Conservation (phyloP, 139 green algal genomes). For the Chara braunii region DNA sequence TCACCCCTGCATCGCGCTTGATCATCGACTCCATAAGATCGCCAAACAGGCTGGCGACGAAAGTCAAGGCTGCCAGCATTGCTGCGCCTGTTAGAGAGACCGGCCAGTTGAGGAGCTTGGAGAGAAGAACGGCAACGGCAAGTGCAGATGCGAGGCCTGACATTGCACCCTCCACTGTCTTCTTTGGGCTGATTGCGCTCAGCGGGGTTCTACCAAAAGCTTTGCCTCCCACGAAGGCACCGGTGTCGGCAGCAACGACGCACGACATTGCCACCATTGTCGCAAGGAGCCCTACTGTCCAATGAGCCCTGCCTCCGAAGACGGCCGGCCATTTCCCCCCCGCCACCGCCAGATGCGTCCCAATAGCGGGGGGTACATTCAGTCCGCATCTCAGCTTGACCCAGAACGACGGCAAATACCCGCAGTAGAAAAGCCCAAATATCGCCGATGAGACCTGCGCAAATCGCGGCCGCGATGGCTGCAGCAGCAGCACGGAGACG, state of each 20-base stretch:
- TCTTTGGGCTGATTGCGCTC: slow-evolving; percentile 44
- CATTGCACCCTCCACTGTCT: slow-evolving; percentile 47
- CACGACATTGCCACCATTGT: slow-evolving; percentile 37
- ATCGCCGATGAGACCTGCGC: slow-evolving; percentile 35
- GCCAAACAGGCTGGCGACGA: slow-evolving; percentile 67
- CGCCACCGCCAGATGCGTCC: too few species aligned
- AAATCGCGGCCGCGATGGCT: slow-evolving; percentile 26
- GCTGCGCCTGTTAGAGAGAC: too few species aligned
- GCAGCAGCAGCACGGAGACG: slow-evolving; percentile 22
- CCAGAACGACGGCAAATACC: slow-evolving; percentile 51
- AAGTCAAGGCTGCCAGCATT: too few species aligned
- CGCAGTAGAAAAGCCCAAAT: slow-evolving; percentile 53
- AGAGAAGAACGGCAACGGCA: slow-evolving; percentile 4
- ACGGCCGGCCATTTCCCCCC: slow-evolving; percentile 7
- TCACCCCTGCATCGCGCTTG: slow-evolving; percentile 93
- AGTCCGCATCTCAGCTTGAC: too few species aligned
- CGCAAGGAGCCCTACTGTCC: slow-evolving; percentile 43
- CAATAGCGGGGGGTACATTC: too few species aligned
- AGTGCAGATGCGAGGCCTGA: slow-evolving; percentile 27
- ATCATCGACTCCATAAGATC: slow-evolving; percentile 97
- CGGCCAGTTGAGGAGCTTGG: slow-evolving; percentile 19
- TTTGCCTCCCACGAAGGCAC: slow-evolving; percentile 47
- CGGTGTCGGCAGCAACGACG: slow-evolving; percentile 47
- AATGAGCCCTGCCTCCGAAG: slow-evolving; percentile 19
- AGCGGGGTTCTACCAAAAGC: slow-evolving; percentile 27